Conservation (phyloP, 2,329 filamentous ascomycete species). For the Penicillium sp. region DNA sequence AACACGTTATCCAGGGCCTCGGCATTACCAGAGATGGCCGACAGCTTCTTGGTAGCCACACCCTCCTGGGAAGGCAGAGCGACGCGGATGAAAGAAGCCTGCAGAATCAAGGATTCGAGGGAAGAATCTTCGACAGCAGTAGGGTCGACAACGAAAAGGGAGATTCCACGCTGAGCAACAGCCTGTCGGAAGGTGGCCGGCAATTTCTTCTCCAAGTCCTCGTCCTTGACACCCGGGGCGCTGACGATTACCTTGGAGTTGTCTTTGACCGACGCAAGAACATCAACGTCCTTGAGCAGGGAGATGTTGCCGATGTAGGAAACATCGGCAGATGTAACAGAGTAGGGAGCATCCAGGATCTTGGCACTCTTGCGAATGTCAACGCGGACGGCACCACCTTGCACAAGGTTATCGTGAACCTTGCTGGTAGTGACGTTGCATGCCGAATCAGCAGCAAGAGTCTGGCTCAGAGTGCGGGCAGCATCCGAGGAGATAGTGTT, state of each 20-base stretch:
- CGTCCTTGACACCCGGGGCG: conserved; percentile 79
- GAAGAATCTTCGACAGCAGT: conserved; percentile 69
- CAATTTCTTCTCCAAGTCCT: conserved; percentile 86
- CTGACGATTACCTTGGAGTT: conserved; percentile 76
- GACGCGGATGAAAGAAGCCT: conserved; percentile 82
- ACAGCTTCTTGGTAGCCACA: conserved; percentile 69
- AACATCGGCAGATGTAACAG: conserved; percentile 77
- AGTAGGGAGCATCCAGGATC: conserved; percentile 82
- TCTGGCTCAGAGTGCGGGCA: conserved; percentile 64
- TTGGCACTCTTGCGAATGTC: conserved; percentile 84
- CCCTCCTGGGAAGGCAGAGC: conserved; percentile 69
- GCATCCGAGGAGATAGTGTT: conserved; percentile 69
- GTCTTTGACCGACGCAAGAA: conserved; percentile 70
- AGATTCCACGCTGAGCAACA: conserved; percentile 70
- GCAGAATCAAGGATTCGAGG: conserved; percentile 69
- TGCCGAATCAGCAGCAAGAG: conserved; percentile 63
- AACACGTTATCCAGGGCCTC: conserved; percentile 66
- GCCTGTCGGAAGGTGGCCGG: conserved; percentile 71
- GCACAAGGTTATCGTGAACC: conserved; percentile 65
- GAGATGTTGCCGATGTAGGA: conserved; percentile 78
- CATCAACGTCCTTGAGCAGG: conserved; percentile 76
- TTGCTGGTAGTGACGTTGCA: conserved; percentile 65
- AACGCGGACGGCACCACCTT: conserved; percentile 79
- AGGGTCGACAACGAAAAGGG: conserved; percentile 77
- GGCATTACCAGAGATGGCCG: conserved; percentile 61